Base-by-base conservation (phyloP, 306 rosid species). In the Vigna nakashimae region DNA sequence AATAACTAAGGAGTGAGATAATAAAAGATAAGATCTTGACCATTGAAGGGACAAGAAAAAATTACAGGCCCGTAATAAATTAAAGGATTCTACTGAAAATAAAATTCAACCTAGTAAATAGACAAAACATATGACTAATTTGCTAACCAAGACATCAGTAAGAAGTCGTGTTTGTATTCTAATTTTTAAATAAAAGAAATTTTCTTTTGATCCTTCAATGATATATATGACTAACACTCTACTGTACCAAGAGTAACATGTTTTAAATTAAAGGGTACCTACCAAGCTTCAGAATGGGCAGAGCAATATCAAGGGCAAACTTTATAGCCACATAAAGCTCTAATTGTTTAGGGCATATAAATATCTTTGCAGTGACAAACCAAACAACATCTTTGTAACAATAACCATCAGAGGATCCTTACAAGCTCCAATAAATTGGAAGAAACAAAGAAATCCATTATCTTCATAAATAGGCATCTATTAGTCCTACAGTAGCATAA, bases 361-460 rank as follows among this genome's bases (percentile, higher is more conserved):
- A 71, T 88, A 90, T 74, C 87, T 92, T 80, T 95, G 86, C 16
- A 92, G 88, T 12, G 97, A 92, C 97, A 92, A 88, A 38, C 93
- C 97, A 3, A 95, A 95, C 75, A 92, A 87, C 55, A 92, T 81
- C 84, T 92, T 95, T 9, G 97, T 92, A 17, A 92, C 95, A 71
- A 92, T 87, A 84, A 90, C 97, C 97, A 92, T 92, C 50, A 92
- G 78, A 55, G 91, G 97, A 80, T 87, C 97, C 82, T 92, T 90
- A 79, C 97, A 92, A 71, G 95, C 95, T 88, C 97, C 97, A 65
- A 92, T 82, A 73, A 92, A 92, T 95, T 92, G 90, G 75, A 81
- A 73, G 50, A 51, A 64, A 15, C 14, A 36, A 9, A 67, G 42
- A 73, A 76, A 71, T 59, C 34, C 50, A 80, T 49, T 15, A 71